Conservation (phyloP, 805 yeast genomes). For the Metschnikowia anglica region DNA sequence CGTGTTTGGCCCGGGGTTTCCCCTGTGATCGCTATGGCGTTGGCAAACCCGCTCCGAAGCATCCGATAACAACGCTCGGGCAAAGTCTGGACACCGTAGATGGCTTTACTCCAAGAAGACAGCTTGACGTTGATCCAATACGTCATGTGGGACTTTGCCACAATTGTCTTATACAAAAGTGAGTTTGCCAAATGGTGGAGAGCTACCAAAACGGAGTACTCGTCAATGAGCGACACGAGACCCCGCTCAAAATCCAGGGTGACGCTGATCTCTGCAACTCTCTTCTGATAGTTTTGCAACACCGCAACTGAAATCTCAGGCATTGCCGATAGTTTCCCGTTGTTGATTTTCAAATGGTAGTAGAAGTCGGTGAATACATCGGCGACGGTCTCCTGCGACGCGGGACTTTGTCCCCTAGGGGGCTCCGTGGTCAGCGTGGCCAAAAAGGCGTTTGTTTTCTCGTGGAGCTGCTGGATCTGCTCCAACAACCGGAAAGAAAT, state of each 20-base stretch:
- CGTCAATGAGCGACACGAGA: slow-evolving; percentile 22
- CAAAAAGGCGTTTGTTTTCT: slow-evolving; percentile 22
- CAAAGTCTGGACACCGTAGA: slow-evolving; percentile 36
- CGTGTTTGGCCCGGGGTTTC: neutral
- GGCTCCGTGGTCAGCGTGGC: slow-evolving; percentile 19
- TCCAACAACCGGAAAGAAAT: slow-evolving; percentile 27
- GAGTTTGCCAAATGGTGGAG: slow-evolving; percentile 32
- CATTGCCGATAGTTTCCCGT: slow-evolving; percentile 12
- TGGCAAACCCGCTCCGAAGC: slow-evolving; percentile 3
- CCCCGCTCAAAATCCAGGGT: slow-evolving; percentile 11
- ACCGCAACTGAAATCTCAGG: slow-evolving; percentile 16
- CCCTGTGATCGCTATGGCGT: neutral
- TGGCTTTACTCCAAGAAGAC: slow-evolving; percentile 26
- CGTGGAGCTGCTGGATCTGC: slow-evolving; percentile 25
- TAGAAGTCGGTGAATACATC: slow-evolving; percentile 20
- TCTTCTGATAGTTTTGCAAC: slow-evolving; percentile 9
- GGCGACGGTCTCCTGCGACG: slow-evolving; percentile 14
- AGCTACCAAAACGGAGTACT: slow-evolving; percentile 26
- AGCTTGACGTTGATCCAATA: slow-evolving; percentile 36
- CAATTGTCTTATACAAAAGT: slow-evolving; percentile 35
- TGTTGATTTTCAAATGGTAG: slow-evolving; percentile 14
- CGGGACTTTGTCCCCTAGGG: slow-evolving; percentile 12
- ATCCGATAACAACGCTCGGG: slow-evolving; percentile 25
- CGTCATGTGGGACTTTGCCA: slow-evolving; percentile 31
- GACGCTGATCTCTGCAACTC: slow-evolving; percentile 2